Evolutionary conservation across 257 asterid genomes (phyloP).

Genomic region (Przewalskia tangutica): DNA sequence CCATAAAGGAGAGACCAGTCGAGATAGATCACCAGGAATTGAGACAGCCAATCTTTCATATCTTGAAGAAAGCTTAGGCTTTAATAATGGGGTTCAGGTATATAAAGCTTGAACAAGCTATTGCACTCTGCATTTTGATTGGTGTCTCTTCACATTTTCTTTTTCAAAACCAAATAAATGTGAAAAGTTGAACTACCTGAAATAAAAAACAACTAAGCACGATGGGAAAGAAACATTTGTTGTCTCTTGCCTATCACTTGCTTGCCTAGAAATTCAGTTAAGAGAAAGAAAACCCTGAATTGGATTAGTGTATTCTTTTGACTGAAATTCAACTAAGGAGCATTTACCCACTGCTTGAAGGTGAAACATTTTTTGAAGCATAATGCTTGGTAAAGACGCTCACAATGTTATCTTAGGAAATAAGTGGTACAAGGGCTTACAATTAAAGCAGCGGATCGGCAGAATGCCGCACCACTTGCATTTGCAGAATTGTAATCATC

Average conservation of each 20-base stretch:
- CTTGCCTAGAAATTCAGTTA: background rate
- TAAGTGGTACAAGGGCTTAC: constrained; percentile 37
- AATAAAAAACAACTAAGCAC: background rate
- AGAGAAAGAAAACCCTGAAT: background rate
- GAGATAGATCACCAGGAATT: background rate
- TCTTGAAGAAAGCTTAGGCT: background rate
- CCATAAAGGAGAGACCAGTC: background rate
- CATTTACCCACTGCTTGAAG: background rate
- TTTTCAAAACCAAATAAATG: background rate
- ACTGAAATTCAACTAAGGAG: background rate
- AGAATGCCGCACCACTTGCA: constrained; percentile 87
- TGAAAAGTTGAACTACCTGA: background rate
- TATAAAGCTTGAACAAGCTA: background rate
- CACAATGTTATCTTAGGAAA: background rate
- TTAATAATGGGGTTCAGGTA: background rate
- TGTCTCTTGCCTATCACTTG: background rate
- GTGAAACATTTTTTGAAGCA: background rate
- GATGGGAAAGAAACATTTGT: background rate
- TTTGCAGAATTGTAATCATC: constrained; percentile 69
- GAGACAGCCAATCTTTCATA: background rate
- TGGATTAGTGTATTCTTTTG: background rate
- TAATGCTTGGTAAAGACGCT: background rate
- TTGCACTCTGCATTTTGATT: background rate
- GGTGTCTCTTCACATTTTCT: background rate
- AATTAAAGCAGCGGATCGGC: constrained; percentile 90